phyloP scores from a whole-genome alignment of 768 basidiomycete species.

The Termitomyces sp. region DNA sequence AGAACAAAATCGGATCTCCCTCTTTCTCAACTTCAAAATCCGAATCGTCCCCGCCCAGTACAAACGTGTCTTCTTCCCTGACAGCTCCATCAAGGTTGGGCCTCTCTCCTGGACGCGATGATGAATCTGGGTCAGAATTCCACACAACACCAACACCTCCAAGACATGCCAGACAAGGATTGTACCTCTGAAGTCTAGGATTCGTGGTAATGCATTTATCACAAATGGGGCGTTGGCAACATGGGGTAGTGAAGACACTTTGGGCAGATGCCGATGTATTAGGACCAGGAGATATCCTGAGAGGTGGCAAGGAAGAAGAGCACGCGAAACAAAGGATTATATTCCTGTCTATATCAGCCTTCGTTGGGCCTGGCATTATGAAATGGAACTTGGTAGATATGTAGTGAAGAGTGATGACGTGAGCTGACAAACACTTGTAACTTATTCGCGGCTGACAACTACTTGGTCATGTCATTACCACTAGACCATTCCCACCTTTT shows the following conservation, averaged over 20 bases:
- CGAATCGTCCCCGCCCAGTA: conserved; percentile 56
- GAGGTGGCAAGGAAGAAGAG: conserved; percentile 50
- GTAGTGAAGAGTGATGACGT: not conserved
- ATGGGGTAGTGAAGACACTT: conserved; percentile 44
- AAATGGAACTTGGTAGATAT: not conserved
- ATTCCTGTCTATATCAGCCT: conserved; percentile 15
- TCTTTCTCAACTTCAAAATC: conserved; percentile 26
- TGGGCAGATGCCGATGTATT: conserved; percentile 3
- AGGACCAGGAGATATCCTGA: conserved; percentile 10
- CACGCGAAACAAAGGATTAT: conserved; percentile 55
- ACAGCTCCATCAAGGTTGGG: conserved; percentile 49
- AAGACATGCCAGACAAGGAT: conserved; percentile 70
- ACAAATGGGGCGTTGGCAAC: conserved; percentile 67
- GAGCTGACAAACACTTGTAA: not conserved
- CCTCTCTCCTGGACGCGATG: not conserved
- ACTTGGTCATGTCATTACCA: conserved; percentile 16
- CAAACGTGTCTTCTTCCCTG: conserved; percentile 58
- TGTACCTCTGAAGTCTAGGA: conserved; percentile 59
- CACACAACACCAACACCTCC: conserved; percentile 44
- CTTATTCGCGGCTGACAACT: not conserved
- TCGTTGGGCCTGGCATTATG: not conserved
- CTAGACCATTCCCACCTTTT: conserved; percentile 59
- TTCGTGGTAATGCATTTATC: conserved; percentile 50
- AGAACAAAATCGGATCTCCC: not conserved
- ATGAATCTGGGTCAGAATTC: conserved; percentile 2